Percentiles rank a stretch among this genome's conserved stretches.
phyloP scores from a whole-genome alignment of 345 rosid genomes.

The Excoecaria cochinchinensis region DNA sequence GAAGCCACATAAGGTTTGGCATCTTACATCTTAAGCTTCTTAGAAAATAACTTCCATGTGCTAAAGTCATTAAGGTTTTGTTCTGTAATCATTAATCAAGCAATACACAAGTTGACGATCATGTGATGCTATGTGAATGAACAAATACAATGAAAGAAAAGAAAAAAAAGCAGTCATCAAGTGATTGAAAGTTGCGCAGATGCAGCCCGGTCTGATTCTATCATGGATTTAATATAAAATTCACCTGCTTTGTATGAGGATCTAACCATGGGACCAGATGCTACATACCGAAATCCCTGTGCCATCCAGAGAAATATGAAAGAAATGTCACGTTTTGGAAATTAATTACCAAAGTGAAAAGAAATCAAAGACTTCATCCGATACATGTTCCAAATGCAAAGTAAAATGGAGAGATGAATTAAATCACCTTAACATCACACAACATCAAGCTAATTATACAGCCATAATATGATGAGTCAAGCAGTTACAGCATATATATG shows the following conservation, averaged over 20 bases:
- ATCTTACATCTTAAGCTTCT: neutral
- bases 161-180: neutral
- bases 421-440: neutral
- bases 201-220: conserved; percentile 79
- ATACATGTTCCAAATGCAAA: neutral
- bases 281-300: conserved; percentile 97
- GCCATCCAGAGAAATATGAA: conserved; percentile 19
- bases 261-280: conserved; percentile 98
- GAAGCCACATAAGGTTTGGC: neutral
- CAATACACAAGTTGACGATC: conserved; percentile 1
- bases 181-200: conserved; percentile 36
- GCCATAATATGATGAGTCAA: neutral
- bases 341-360: conserved; percentile 1
- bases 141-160: neutral
- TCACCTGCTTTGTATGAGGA: conserved; percentile 99
- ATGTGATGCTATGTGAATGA: neutral
- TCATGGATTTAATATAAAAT: conserved; percentile 96
- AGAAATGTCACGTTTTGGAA: neutral
- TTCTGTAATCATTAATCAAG: neutral
- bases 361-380: no score
- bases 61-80: neutral
- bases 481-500: neutral
- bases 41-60: neutral
- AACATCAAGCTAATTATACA: neutral
- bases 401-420: neutral